Conservation (phyloP, 768 basidiomycete species). For the Boletus rex-veris region DNA sequence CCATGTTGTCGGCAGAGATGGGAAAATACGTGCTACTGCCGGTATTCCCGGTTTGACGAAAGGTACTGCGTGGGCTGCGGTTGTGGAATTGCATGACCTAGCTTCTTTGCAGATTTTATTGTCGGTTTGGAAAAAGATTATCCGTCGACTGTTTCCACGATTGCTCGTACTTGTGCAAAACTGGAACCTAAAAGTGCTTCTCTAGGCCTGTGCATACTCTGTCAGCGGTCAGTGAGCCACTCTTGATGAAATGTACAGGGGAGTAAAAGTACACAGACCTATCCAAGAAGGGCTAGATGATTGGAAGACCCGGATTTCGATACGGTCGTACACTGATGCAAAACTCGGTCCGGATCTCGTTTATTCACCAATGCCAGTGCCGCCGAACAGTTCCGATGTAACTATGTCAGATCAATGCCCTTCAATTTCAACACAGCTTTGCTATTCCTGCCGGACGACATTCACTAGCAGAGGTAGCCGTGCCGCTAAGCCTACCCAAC, state of each 20-base stretch:
- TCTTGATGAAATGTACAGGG: not conserved
- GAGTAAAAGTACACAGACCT: slow-evolving; percentile 41
- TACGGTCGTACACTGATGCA: slow-evolving; percentile 44
- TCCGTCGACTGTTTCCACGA: slow-evolving; percentile 83
- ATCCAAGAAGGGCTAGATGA: slow-evolving; percentile 60
- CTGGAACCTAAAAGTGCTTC: slow-evolving; percentile 61
- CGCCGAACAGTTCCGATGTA: not conserved
- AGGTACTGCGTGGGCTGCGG: slow-evolving; percentile 40
- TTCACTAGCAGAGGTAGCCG: slow-evolving; percentile 57
- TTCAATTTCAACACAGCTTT: slow-evolving; percentile 43
- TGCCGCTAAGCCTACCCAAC: slow-evolving; percentile 22
- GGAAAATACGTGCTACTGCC: slow-evolving; percentile 43
- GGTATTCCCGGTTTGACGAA: slow-evolving; percentile 67
- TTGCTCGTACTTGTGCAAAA: slow-evolving; percentile 77
- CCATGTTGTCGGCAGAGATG: slow-evolving; percentile 48
- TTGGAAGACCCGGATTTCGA: slow-evolving; percentile 75
- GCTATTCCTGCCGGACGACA: slow-evolving; percentile 62
- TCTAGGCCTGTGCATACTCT: slow-evolving; percentile 52
- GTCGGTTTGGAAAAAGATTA: slow-evolving; percentile 76
- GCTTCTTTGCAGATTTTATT: slow-evolving; percentile 59
- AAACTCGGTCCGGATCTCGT: slow-evolving; percentile 14
- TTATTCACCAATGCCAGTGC: slow-evolving; percentile 2
- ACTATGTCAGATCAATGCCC: not conserved
- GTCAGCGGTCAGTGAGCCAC: slow-evolving; percentile 50
- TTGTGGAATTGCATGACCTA: not conserved